Conservation (phyloP, 164 flowering plant species). For the Liriodendron chinense region DNA sequence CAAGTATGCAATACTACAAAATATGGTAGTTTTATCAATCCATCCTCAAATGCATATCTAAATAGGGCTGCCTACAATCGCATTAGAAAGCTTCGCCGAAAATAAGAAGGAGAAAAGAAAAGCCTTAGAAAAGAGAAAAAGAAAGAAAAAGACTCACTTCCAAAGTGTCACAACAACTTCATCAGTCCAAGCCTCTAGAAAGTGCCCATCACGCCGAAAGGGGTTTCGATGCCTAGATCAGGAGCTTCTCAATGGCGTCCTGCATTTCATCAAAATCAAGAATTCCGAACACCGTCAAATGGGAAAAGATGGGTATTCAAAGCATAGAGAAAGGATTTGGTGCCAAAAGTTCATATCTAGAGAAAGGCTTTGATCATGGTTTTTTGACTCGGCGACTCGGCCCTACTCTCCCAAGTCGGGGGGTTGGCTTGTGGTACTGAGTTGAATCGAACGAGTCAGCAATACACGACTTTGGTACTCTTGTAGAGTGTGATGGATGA, state of each 20-base stretch:
- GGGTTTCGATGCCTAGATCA: constrained; percentile 12
- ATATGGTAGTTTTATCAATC: background rate
- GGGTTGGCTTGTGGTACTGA: too few species aligned
- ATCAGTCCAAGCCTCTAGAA: constrained; percentile 15
- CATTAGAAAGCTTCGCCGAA: background rate
- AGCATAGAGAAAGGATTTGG: too few species aligned
- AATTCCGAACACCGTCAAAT: background rate
- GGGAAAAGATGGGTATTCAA: background rate
- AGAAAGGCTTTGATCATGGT: too few species aligned
- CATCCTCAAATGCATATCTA: background rate
- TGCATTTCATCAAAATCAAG: constrained; percentile 13
- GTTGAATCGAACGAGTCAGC: too few species aligned
- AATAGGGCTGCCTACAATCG: background rate
- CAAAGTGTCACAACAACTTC: constrained; percentile 5
- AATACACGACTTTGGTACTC: too few species aligned
- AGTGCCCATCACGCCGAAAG: constrained; percentile 13
- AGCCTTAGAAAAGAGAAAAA: background rate
- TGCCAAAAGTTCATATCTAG: too few species aligned
- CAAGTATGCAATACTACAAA: background rate
- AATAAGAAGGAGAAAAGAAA: background rate
- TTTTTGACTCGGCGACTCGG: too few species aligned
- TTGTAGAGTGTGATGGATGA: too few species aligned
- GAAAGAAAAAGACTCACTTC: background rate
- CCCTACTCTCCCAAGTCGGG: too few species aligned
- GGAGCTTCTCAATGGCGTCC: constrained; percentile 28